Evolutionary conservation across 768 basidiomycete genomes (phyloP).

Genomic region (Rhodotorula taiwanensis): DNA sequence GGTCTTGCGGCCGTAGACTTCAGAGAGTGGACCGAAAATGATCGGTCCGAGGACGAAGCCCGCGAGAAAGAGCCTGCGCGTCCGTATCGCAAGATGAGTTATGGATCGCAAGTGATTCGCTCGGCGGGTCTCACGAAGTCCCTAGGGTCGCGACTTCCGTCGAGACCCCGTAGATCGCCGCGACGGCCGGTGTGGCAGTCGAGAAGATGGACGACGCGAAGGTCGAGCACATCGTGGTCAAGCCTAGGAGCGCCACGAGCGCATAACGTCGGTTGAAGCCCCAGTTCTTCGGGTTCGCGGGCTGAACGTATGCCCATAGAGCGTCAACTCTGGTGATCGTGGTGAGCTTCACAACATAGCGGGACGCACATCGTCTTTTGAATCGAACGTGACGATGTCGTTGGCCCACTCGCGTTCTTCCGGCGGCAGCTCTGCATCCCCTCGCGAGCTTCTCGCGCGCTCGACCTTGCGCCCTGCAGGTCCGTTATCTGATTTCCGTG

Average conservation of each 20-base stretch:
- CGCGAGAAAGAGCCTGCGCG: conserved; percentile 14
- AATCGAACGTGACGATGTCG: conserved; percentile 40
- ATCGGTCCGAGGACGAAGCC: conserved; percentile 39
- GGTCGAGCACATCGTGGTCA: conserved; percentile 44
- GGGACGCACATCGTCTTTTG: conserved; percentile 23
- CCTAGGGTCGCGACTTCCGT: conserved; percentile 43
- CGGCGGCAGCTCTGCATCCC: neutral
- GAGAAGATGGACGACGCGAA: conserved; percentile 44
- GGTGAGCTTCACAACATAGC: no score
- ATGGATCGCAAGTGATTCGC: conserved; percentile 19
- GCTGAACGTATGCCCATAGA: no score
- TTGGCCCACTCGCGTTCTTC: conserved; percentile 35
- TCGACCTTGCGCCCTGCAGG: neutral
- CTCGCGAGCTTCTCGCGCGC: neutral
- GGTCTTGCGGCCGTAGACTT: conserved; percentile 43
- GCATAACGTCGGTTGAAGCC: neutral
- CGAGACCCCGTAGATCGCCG: conserved; percentile 39
- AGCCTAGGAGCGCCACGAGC: conserved; percentile 41
- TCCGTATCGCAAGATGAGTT: conserved; percentile 26
- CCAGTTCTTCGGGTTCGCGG: conserved; percentile 44
- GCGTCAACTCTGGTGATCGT: no score
- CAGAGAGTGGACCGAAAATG: conserved; percentile 41
- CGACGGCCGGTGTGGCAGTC: conserved; percentile 38
- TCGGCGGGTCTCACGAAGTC: conserved; percentile 35
- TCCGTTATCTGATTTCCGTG: neutral